Base-by-base conservation (phyloP, 805 yeast species). In the Saturnispora dispora region DNA sequence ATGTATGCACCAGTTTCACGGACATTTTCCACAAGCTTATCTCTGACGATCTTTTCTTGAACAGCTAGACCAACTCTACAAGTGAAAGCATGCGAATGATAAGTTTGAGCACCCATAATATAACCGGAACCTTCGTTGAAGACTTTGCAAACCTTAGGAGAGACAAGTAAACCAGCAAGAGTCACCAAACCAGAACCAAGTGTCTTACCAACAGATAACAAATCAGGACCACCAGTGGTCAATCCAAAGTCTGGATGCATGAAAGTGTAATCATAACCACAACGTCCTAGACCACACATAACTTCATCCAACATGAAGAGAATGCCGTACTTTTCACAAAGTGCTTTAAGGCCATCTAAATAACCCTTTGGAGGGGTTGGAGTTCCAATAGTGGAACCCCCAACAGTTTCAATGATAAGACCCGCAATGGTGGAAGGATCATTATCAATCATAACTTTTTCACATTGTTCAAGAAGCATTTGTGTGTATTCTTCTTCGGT, bases 271-370 rank as follows among this genome's bases (percentile, higher is more conserved):
- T 72, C 74, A 57, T 75, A 68, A 46, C 81, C 81, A 54, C 72
- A 65, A 58, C 82, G 69, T 37, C 81, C 82, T 42, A 76, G 69
- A 37, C 82, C 82, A 60, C 79, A 76, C 81, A 77, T 76, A 45
- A 77, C 78, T 62, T 78, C 82, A 56, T 78, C 82, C 30, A 75
- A 62, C 64, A 75, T 68, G 55, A 78, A 64, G 27, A 77, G 60
- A 37, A 73, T 68, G 46, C 75, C 81, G 59, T 77, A 77, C 60
- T 77, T 77, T 58, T 75, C 72, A 61, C 79, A 74, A 27, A 78
- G 57, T 20, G 66, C 71, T 45, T 75, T 64, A 17, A 72, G 59
- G 17, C 77, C 79, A 46, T 71, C 73, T 50, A 75, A 66, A 58
- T 76, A 76, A 35, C 76, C 76, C 53, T 68, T 67, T 47, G 73